Base-by-base conservation (phyloP, 2,329 filamentous ascomycete species). In the Aspergillus hiratsukae region DNA sequence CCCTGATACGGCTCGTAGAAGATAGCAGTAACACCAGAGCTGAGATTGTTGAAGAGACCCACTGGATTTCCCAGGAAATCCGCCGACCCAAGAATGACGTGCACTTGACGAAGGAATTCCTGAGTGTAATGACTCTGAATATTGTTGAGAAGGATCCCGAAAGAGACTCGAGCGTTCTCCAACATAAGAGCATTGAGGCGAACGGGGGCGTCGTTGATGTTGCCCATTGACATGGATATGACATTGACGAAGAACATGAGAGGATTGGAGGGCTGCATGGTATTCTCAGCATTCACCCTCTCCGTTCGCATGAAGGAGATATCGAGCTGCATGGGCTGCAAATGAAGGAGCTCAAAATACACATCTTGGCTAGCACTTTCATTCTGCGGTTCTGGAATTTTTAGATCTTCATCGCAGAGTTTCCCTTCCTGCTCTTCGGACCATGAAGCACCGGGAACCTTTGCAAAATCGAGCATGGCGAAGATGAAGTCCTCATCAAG, bases 1-100 rank as follows among this genome's bases (percentile, higher is more conserved):
- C 95, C 90, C 78, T 99, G 94, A 76, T 99, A 99, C 40, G 94
- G 94, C 72, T 99, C 95, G 80, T 99, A 99, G 78, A 99, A 99
- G 70, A 99, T 96, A 72, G 97, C 94, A 21, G 90, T 92, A 53
- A 99, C 90, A 65, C 95, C 94, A 48, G 94, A 99, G 66, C 91
- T 96, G 74, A 99, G 89, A 71, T 93, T 99, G 78, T 96, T 97
- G 85, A 99, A 99, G 46, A 99, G 80, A 48, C 94, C 94, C 17
- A 99, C 95, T 0, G 94, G 94, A 66, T 99, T 99, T 40, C 94
- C 94, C 5, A 99, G 81, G 82, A 99, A 97, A 73, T 99, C 94
- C 4, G 94, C 94, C 5, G 93, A 97, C 19, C 94, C 94, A 55
- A 99, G 84, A 63, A 99, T 94, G 75, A 97, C 92, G 80, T 99